Conservation (phyloP, 2,329 filamentous ascomycete species). For the Penicillium sp. region DNA sequence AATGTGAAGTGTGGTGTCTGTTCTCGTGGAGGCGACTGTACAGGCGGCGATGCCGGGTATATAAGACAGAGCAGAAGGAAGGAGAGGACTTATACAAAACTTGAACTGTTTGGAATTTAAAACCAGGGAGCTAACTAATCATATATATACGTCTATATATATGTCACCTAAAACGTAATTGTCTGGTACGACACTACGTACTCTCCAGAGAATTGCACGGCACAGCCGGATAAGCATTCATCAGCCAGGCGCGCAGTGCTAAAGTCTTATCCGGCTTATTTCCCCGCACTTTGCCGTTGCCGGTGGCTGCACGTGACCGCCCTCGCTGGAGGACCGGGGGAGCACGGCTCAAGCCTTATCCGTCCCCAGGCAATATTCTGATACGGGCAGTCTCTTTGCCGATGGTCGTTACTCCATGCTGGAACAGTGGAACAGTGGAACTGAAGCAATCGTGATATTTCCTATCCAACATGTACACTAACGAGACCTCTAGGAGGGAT, state of each 20-base stretch:
- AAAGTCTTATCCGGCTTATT: constrained; percentile 13
- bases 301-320: background rate
- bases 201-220: background rate
- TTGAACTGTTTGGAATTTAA: background rate
- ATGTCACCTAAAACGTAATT: no score
- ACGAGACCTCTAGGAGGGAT: background rate
- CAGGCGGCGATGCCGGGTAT: no score
- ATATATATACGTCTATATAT: no score
- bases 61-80: background rate
- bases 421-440: background rate
- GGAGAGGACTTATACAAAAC: background rate
- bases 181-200: no score
- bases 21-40: no score
- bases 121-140: background rate
- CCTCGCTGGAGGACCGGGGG: background rate
- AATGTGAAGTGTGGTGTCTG: no score
- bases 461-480: background rate
- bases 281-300: constrained; percentile 2
- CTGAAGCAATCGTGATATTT: background rate
- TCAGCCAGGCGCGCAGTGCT: constrained; percentile 3
- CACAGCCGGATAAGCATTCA: constrained; percentile 8
- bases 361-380: background rate
- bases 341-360: background rate
- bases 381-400: background rate
- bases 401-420: background rate